Percentiles rank a stretch among this genome's conserved stretches.
Evolutionary conservation across 768 basidiomycete species (phyloP).

Genomic region (Crassisporium funariophilum): DNA sequence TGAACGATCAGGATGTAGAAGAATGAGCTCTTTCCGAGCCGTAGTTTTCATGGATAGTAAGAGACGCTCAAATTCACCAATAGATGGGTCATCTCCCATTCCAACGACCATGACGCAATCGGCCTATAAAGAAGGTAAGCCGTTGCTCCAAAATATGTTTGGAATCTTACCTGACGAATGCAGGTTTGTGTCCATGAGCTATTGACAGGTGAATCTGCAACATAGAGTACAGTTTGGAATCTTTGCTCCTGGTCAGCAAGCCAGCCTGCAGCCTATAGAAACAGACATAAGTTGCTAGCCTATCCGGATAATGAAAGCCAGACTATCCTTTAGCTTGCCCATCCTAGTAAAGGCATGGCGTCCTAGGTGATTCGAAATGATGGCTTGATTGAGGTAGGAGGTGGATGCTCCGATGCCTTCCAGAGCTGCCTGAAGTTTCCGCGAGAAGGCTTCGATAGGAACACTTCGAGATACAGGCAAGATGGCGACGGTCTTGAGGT

Average conservation of each 20-base stretch:
- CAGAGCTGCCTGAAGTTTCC: constrained; percentile 83
- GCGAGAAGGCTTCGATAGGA: constrained; percentile 87
- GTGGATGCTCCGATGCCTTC: constrained; percentile 95
- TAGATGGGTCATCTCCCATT: constrained; percentile 86
- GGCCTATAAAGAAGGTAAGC: constrained; percentile 48
- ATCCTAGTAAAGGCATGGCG: constrained; percentile 94
- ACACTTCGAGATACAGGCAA: constrained; percentile 86
- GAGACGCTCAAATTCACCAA: constrained; percentile 94
- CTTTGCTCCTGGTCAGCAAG: constrained; percentile 94
- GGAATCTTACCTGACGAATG: constrained; percentile 74
- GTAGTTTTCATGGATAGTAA: constrained; percentile 96
- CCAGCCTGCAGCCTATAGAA: constrained; percentile 63
- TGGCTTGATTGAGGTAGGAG: constrained; percentile 90
- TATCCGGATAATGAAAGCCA: not conserved
- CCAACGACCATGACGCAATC: constrained; percentile 94
- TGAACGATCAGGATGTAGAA: constrained; percentile 89
- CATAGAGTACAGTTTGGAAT: constrained; percentile 91
- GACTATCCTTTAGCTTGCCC: constrained; percentile 93
- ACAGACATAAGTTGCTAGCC: not conserved
- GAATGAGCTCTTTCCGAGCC: constrained; percentile 94
- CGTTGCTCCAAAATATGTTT: not conserved
- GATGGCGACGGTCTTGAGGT: constrained; percentile 93
- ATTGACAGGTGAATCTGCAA: constrained; percentile 92
- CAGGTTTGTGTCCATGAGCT: constrained; percentile 99
- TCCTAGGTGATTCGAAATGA: constrained; percentile 89